Evolutionary conservation across 2,329 filamentous ascomycete genomes (phyloP).

Genomic region (Plectosphaerella sp.): DNA sequence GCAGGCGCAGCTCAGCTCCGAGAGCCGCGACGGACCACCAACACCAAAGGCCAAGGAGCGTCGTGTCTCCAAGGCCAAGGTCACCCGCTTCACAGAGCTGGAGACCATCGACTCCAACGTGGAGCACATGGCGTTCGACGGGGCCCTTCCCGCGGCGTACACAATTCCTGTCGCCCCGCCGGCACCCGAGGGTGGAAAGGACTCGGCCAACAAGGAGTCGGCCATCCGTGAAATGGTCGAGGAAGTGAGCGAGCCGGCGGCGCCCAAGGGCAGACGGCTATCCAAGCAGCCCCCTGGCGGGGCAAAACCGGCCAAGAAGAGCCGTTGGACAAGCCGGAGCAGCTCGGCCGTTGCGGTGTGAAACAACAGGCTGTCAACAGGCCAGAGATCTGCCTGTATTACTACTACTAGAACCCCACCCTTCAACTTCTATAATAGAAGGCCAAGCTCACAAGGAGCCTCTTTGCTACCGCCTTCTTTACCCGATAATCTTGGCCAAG

Average conservation of each 20-base stretch:
- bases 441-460: no score
- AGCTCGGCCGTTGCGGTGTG: conserved; percentile 20
- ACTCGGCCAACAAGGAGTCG: conserved; percentile 3
- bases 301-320: conserved; percentile 24
- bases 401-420: no score
- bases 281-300: conserved; percentile 21
- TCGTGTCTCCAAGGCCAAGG: conserved; percentile 14
- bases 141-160: neutral
- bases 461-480: no score
- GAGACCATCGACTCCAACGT: conserved; percentile 23
- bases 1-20: neutral
- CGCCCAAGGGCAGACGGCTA: conserved; percentile 18
- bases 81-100: conserved; percentile 22
- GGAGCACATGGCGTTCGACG: conserved; percentile 3
- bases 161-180: neutral
- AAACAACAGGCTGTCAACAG: neutral
- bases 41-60: conserved; percentile 14
- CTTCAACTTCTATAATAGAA: no score
- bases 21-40: neutral
- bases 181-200: neutral
- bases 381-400: no score
- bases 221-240: conserved; percentile 11
- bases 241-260: conserved; percentile 1
- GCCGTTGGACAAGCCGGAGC: conserved; percentile 22
- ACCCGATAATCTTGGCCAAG: neutral